Conservation (phyloP, 768 basidiomycete genomes). For the Tulasnella sp. region DNA sequence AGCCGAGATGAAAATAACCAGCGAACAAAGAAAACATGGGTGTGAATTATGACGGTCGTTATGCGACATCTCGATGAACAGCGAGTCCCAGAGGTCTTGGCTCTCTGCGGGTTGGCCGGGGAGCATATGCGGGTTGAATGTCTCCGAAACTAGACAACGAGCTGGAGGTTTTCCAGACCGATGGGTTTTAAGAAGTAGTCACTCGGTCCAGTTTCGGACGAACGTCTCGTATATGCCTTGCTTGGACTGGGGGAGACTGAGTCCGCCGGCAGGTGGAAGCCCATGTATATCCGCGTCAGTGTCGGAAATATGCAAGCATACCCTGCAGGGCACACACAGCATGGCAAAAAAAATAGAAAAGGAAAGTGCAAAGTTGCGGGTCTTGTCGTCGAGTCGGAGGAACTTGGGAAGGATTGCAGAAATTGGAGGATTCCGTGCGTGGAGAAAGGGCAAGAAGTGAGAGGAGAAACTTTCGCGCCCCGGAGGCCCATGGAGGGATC, state of each 20-base stretch:
- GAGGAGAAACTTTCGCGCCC: neutral
- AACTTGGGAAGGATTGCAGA: neutral
- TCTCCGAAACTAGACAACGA: neutral
- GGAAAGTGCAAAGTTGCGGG: neutral
- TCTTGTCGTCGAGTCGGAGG: neutral
- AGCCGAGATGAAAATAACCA: neutral
- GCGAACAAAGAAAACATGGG: neutral
- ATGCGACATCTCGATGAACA: neutral
- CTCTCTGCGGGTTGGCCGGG: neutral
- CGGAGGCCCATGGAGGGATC: neutral
- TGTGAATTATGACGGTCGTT: neutral
- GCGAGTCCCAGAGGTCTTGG: neutral
- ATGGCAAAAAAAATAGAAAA: neutral
- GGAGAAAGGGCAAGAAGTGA: neutral
- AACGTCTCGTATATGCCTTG: neutral
- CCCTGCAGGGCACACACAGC: neutral
- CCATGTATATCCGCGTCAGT: neutral
- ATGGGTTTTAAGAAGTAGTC: neutral
- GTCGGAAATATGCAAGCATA: constrained; percentile 1
- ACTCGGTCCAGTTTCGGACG: neutral
- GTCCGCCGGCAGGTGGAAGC: neutral
- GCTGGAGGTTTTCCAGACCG: neutral
- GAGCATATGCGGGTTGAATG: neutral
- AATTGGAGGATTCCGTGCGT: neutral
- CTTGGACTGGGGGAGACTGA: neutral